Evolutionary conservation across 306 rosid genomes (phyloP).

Genomic region (Acacia acuminata): DNA sequence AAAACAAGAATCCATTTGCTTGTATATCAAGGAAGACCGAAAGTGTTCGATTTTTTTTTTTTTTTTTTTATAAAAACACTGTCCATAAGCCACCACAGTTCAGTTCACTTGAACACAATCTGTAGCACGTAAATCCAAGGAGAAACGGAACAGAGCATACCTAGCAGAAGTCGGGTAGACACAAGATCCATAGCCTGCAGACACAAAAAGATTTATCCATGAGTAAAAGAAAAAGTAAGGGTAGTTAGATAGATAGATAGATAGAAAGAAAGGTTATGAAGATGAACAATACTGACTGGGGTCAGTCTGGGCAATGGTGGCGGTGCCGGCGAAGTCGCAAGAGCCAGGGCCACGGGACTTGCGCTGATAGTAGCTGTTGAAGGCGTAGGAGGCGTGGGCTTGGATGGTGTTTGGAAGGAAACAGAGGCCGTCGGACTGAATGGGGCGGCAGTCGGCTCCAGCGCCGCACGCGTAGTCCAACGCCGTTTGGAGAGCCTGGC

Average conservation of each 20-base stretch:
- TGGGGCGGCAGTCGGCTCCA: conserved; percentile 74
- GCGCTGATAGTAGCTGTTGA: conserved; percentile 71
- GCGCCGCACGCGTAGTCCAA: conserved; percentile 80
- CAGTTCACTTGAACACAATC: neutral
- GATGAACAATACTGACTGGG: conserved; percentile 68
- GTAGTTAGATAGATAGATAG: neutral
- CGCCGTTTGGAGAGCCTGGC: conserved; percentile 59
- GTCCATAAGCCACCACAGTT: neutral
- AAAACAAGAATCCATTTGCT: conserved; percentile 48
- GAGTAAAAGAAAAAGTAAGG: neutral
- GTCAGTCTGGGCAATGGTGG: conserved; percentile 81
- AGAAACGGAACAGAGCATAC: conserved; percentile 37
- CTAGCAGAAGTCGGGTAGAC: conserved; percentile 79
- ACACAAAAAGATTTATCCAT: neutral
- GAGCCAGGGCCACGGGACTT: conserved; percentile 70
- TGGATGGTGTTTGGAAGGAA: conserved; percentile 87
- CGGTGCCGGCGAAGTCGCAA: conserved; percentile 74
- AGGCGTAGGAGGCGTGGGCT: conserved; percentile 94
- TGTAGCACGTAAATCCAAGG: neutral
- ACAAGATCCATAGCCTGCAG: conserved; percentile 96
- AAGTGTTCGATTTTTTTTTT: neutral
- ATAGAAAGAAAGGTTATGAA: neutral
- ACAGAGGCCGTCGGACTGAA: conserved; percentile 68
- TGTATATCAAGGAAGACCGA: conserved; percentile 58
- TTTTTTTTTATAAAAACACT: no score